phyloP scores from a whole-genome alignment of 2,329 filamentous ascomycete species.

The Mycogone perniciosa region DNA sequence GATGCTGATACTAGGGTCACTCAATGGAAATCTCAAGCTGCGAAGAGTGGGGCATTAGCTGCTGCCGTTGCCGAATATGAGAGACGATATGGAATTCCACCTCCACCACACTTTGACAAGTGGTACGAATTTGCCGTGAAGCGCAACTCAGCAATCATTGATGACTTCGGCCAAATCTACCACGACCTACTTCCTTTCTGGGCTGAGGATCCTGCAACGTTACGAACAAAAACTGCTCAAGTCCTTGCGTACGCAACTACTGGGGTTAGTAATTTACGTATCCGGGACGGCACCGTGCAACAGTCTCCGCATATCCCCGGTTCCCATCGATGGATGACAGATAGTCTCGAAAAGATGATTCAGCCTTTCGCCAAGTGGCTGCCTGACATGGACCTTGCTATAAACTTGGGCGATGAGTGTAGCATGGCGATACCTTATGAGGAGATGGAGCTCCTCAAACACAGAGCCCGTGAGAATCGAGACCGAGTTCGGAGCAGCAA shows the following conservation, averaged over 20 bases:
- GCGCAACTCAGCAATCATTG: slow-evolving; percentile 57
- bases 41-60: slow-evolving; percentile 16
- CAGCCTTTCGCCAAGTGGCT: slow-evolving; percentile 60
- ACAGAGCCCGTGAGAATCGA: slow-evolving; percentile 41
- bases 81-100: slow-evolving; percentile 50
- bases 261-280: slow-evolving; percentile 40
- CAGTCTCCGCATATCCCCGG: slow-evolving; percentile 27
- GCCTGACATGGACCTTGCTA: slow-evolving; percentile 71
- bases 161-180: slow-evolving; percentile 71
- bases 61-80: slow-evolving; percentile 37
- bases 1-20: slow-evolving; percentile 7
- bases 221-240: slow-evolving; percentile 47
- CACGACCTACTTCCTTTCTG: slow-evolving; percentile 70
- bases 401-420: slow-evolving; percentile 66
- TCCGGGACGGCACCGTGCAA: slow-evolving; percentile 55
- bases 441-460: slow-evolving; percentile 49
- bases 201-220: slow-evolving; percentile 58
- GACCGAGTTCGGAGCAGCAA: neutral
- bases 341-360: slow-evolving; percentile 54
- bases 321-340: slow-evolving; percentile 31
- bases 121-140: slow-evolving; percentile 70
- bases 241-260: slow-evolving; percentile 26
- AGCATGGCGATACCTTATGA: slow-evolving; percentile 53
- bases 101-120: slow-evolving; percentile 70
- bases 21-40: slow-evolving; percentile 18